Evolutionary conservation across 257 asterid genomes (phyloP), one percentile per base, ranked within the genome.

Genomic region (Osmanthus fragrans): DNA sequence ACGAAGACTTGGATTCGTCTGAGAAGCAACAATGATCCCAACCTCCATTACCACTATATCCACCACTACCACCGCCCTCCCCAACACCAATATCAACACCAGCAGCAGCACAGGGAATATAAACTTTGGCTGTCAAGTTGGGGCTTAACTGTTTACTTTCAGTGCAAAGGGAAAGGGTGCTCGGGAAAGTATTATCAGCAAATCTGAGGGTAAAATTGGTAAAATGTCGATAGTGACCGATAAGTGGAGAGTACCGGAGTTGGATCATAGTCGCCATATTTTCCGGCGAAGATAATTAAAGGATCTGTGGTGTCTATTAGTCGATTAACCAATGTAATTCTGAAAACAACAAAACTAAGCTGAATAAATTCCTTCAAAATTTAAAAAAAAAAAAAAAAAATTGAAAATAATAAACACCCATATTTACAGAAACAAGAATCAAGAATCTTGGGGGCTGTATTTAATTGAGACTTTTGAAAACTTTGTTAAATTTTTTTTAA

Each of bases 1-100:
- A 39, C 23, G 77, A 86, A 1, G 85, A 73, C 47, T 47, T 34
- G 13, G 77, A 66, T 8, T 73, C 83, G 30, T 45, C 47, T 4
- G 73, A 73, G 89, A 84, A 94, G 86, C 99, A 97, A 94, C 12
- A 96, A 51, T 16, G 63, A 6, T 6, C 5, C 63, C 63, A 19
- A 51, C 10, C 63, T 51, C 63, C 63, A 16, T 51, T 51, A 32
- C 73, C 79, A 8, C 73, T 21, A 10, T 56, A 66, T 3, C 81
- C 79, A 1, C 80, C 79, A 11, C 70, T 32, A 0, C 82, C 80
- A 0, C 64, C 30, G 21, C 70, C 76, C n/a, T 15, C 51, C 0
- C 76, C 72, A 39, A 37, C 74, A 21, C 45, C 64, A 23, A 27
- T 71, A 15, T 56, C 84, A 42, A 16, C 76, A 2, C 77, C 81